A percentile compares a stretch with the other conserved stretches of the same genome.
Conservation (phyloP, 164 flowering plant genomes). For the Warburgia ugandensis region DNA sequence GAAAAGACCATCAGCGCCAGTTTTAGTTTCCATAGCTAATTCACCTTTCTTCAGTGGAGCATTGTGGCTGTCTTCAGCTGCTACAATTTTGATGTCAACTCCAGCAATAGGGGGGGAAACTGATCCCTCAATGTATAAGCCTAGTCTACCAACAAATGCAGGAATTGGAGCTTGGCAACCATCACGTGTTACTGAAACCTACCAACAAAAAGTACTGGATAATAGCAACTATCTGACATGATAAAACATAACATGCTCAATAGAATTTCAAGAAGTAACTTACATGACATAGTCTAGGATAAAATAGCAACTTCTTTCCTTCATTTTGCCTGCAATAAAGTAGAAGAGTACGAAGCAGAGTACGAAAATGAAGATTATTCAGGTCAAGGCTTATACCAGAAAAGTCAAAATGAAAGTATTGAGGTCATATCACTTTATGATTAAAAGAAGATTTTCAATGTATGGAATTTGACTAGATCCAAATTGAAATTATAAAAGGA, state of each 20-base stretch:
- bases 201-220: constrained; percentile 3
- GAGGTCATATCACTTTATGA: background rate
- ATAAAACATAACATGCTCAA: constrained; percentile 1
- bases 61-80: constrained; percentile 52
- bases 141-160: constrained; percentile 64
- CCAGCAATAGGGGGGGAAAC: constrained; percentile 83
- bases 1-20: constrained; percentile 66
- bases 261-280: constrained; percentile 16
- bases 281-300: constrained; percentile 67
- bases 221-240: background rate
- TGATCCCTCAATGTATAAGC: constrained; percentile 83
- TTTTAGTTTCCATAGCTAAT: constrained; percentile 61
- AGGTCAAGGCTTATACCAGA: background rate
- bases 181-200: constrained; percentile 63
- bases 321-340: constrained; percentile 42
- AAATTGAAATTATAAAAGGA: too few species aligned
- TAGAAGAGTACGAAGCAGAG: constrained; percentile 1
- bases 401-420: background rate
- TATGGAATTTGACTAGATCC: too few species aligned
- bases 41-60: constrained; percentile 55
- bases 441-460: too few species aligned
- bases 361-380: background rate
- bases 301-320: constrained; percentile 64
- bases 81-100: constrained; percentile 56
- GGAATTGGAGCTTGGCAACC: constrained; percentile 77